Conservation (phyloP, 2,329 filamentous ascomycete genomes). For the Truncatella angustata region DNA sequence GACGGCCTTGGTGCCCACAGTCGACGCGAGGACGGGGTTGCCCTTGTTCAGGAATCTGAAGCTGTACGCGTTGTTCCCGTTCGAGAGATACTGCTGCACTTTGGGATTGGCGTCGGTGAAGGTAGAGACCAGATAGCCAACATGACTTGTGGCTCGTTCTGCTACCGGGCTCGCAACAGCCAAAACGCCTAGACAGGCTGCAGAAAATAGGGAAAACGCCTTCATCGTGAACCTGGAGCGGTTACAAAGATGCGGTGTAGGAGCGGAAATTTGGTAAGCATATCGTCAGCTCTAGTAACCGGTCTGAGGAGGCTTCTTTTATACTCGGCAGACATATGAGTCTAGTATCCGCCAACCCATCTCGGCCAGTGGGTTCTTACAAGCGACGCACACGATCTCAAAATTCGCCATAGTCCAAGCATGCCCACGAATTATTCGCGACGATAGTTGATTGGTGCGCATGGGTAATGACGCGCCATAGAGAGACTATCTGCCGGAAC, state of each 20-base stretch:
- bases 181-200: slow-evolving; percentile 1
- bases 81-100: slow-evolving; percentile 32
- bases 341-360: no score
- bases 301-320: not conserved
- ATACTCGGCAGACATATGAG: no score
- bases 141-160: slow-evolving; percentile 18
- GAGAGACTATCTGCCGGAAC: not conserved
- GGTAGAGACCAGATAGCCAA: slow-evolving; percentile 35
- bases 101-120: slow-evolving; percentile 31
- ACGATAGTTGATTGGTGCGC: not conserved
- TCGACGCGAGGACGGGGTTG: slow-evolving; percentile 29
- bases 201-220: not conserved
- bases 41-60: slow-evolving; percentile 32
- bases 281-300: not conserved
- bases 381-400: not conserved
- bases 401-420: not conserved
- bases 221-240: no score
- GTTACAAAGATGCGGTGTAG: no score
- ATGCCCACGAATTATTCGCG: not conserved
- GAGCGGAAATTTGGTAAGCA: no score
- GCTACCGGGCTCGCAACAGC: slow-evolving; percentile 11
- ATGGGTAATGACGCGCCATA: not conserved
- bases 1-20: slow-evolving; percentile 32
- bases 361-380: no score
- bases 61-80: slow-evolving; percentile 28